These are phyloP conservation scores for Ophiosphaerella korrae DNA, from an alignment of 2,329 filamentous ascomycete genomes.

Conservation along the genomic window DNA sequence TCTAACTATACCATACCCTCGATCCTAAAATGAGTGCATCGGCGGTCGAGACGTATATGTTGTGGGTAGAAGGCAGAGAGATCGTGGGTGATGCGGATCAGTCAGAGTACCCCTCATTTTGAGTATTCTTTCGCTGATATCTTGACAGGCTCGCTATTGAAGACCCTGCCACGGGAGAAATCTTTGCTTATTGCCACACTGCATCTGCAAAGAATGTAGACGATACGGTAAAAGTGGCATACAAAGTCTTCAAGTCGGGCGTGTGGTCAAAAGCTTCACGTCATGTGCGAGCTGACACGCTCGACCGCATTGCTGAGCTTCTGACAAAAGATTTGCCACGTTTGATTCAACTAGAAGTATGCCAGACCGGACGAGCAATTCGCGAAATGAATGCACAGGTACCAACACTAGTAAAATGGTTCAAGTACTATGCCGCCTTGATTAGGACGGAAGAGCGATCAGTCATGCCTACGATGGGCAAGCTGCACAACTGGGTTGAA, in stretches of 20 bases:
- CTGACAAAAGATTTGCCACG: conserved; percentile 59
- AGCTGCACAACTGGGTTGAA: conserved; percentile 54
- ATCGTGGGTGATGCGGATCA: conserved; percentile 50
- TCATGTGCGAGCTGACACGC: conserved; percentile 64
- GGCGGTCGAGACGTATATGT: conserved; percentile 21
- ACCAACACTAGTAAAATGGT: conserved; percentile 69
- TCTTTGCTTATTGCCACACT: conserved; percentile 58
- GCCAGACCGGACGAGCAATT: conserved; percentile 69
- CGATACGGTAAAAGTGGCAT: conserved; percentile 49
- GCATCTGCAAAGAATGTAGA: conserved; percentile 55
- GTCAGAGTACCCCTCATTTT: conserved; percentile 33
- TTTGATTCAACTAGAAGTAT: conserved; percentile 68
- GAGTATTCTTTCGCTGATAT: conserved; percentile 13
- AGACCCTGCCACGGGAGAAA: conserved; percentile 59
- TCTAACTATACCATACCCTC: neutral
- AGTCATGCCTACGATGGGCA: conserved; percentile 68
- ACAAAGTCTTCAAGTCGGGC: conserved; percentile 57
- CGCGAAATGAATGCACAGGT: conserved; percentile 75
- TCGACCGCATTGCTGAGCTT: conserved; percentile 64
- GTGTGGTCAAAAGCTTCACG: conserved; percentile 63
- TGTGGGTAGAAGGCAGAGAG: conserved; percentile 54
- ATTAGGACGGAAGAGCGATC: conserved; percentile 70
- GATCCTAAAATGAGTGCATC: conserved; percentile 12
- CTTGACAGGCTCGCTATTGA: conserved; percentile 56
- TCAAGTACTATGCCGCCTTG: conserved; percentile 71